phyloP scores from a whole-genome alignment of 306 rosid species.

The Lupinus albus region DNA sequence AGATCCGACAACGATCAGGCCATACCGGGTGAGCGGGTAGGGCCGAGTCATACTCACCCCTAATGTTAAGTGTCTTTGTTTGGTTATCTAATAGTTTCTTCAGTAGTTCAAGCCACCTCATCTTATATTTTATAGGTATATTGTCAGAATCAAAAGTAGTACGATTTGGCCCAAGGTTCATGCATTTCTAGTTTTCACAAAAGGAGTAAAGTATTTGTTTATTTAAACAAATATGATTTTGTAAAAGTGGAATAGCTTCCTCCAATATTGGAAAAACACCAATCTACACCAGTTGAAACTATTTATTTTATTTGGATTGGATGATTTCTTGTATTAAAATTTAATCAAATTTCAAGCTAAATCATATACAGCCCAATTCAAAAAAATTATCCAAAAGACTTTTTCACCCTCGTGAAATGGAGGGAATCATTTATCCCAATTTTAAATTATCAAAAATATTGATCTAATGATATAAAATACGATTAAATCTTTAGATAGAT shows the following conservation, averaged over 20 bases:
- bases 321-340: no score
- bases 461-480: no score
- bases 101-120: conserved; percentile 18
- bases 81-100: conserved; percentile 2
- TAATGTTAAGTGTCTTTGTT: no score
- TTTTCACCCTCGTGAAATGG: no score
- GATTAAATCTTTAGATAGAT: no score
- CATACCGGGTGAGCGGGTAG: no score
- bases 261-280: no score
- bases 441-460: no score
- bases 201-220: neutral
- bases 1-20: no score
- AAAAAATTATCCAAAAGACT: neutral
- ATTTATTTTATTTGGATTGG: neutral
- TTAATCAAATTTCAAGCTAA: neutral
- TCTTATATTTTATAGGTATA: conserved; percentile 52
- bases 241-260: neutral
- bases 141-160: conserved; percentile 78
- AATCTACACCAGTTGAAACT: no score
- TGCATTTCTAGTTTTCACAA: conserved; percentile 43
- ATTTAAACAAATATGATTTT: neutral
- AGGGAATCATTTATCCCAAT: no score
- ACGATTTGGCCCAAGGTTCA: conserved; percentile 79
- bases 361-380: neutral
- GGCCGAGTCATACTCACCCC: no score